phyloP scores from a whole-genome alignment of 1,139 yeast genomes.

The Petasospora fabianii region DNA sequence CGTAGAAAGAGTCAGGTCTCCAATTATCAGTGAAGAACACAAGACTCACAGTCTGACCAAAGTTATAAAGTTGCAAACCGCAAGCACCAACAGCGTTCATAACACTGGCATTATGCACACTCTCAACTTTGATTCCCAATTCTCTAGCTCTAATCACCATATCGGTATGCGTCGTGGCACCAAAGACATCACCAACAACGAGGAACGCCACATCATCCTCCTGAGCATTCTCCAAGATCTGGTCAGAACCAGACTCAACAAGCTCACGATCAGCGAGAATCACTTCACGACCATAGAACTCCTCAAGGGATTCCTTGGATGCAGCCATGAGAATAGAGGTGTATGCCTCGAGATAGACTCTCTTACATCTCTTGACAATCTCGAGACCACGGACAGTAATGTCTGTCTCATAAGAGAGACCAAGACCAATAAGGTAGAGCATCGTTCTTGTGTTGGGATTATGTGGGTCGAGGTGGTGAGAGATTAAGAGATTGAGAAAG shows the following conservation, averaged over 20 bases:
- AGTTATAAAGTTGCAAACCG: constrained; percentile 90
- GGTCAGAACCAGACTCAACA: constrained; percentile 86
- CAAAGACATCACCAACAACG: constrained; percentile 97
- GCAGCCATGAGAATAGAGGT: constrained; percentile 96
- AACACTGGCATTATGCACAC: constrained; percentile 92
- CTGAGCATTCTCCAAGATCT: constrained; percentile 72
- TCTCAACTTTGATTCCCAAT: constrained; percentile 69
- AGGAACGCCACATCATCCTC: constrained; percentile 83
- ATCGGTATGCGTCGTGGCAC: constrained; percentile 98
- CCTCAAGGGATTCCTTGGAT: constrained; percentile 59
- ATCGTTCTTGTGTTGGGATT: constrained; percentile 41
- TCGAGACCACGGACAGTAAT: constrained; percentile 94
- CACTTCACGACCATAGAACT: constrained; percentile 80
- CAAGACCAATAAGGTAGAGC: constrained; percentile 90
- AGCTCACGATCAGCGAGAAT: constrained; percentile 91
- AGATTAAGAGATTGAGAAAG: background rate
- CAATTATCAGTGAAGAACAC: constrained; percentile 93
- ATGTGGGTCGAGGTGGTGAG: background rate
- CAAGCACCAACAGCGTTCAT: constrained; percentile 99
- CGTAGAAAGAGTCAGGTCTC: constrained; percentile 95
- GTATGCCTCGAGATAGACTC: constrained; percentile 92
- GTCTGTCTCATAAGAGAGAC: constrained; percentile 83
- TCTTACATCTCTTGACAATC: constrained; percentile 72
- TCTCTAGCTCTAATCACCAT: constrained; percentile 87
- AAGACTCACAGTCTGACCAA: constrained; percentile 94